Percentiles rank a stretch among this genome's conserved stretches.
These are phyloP conservation scores for Phytopythium helicoides DNA, from an alignment of 352 stramenopile species.

Conservation along the genomic window DNA sequence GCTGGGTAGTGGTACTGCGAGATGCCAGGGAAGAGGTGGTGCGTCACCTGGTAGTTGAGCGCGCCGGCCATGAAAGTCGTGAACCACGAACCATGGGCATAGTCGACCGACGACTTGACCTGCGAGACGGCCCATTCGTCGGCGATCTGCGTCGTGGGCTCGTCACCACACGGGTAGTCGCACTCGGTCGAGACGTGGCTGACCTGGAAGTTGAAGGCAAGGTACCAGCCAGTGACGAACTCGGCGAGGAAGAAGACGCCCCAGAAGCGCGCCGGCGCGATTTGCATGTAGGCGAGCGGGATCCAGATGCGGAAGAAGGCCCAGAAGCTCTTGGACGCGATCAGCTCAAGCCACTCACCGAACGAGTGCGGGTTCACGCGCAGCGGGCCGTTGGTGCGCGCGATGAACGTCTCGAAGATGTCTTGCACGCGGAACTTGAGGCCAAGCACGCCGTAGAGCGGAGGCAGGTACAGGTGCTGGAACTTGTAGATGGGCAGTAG, in stretches of 20 bases:
- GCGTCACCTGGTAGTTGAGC: conserved; percentile 97
- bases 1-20: conserved; percentile 93
- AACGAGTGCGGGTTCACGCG: conserved; percentile 88
- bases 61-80: conserved; percentile 93
- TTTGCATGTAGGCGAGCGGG: conserved; percentile 73
- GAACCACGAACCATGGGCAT: conserved; percentile 75
- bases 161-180: conserved; percentile 80
- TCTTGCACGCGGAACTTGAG: conserved; percentile 94
- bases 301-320: conserved; percentile 89
- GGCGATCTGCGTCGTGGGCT: conserved; percentile 53
- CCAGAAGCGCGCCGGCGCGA: conserved; percentile 59
- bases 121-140: conserved; percentile 94
- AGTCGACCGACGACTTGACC: conserved; percentile 95
- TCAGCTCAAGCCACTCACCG: conserved; percentile 79
- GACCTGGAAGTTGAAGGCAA: conserved; percentile 94
- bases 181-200: conserved; percentile 89
- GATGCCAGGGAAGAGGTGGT: conserved; percentile 91
- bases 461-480: conserved; percentile 92
- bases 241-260: conserved; percentile 85
- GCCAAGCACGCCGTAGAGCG: conserved; percentile 93
- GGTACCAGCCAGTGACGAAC: conserved; percentile 90
- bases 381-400: conserved; percentile 87
- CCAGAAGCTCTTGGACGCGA: conserved; percentile 89
- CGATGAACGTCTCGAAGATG: conserved; percentile 86
- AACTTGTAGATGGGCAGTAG: conserved; percentile 88